Evolutionary conservation across 2,329 filamentous ascomycete genomes (phyloP).

Genomic region (Rosellinia necatrix): DNA sequence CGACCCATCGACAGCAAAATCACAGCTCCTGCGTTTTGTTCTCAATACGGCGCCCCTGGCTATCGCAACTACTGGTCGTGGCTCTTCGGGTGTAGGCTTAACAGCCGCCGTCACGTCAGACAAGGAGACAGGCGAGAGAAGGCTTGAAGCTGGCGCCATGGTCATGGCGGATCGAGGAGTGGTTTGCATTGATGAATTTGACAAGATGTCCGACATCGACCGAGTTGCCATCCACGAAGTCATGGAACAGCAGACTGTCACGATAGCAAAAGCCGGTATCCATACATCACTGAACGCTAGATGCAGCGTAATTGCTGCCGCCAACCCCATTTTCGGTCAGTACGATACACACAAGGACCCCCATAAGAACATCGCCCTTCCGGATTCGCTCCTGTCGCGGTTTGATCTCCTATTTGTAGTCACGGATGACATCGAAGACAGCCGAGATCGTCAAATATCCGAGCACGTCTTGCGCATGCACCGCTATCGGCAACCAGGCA

Average conservation of each 20-base stretch:
- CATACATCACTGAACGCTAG: constrained; percentile 96
- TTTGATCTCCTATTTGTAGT: constrained; percentile 98
- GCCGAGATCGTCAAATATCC: constrained; percentile 85
- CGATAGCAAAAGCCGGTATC: constrained; percentile 97
- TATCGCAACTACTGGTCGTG: constrained; percentile 94
- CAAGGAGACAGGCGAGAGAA: constrained; percentile 94
- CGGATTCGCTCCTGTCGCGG: constrained; percentile 94
- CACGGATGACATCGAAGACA: constrained; percentile 96
- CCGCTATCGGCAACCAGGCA: constrained; percentile 87
- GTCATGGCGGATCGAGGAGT: constrained; percentile 96
- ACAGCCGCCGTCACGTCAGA: constrained; percentile 96
- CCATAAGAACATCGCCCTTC: constrained; percentile 96
- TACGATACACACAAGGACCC: constrained; percentile 99
- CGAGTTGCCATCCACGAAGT: constrained; percentile 99
- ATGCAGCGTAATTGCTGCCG: constrained; percentile 94
- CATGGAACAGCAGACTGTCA: constrained; percentile 99
- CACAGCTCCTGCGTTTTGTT: constrained; percentile 95
- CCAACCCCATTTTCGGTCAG: constrained; percentile 97
- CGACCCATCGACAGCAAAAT: constrained; percentile 97
- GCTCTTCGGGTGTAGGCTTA: constrained; percentile 95
- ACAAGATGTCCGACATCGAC: constrained; percentile 99
- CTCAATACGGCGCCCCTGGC: constrained; percentile 95
- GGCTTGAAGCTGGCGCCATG: constrained; percentile 97
- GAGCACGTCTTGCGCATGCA: constrained; percentile 99
- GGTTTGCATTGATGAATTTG: constrained; percentile 98